Conservation (phyloP, 176 grass and related monocot species). For the Avena atlantica region DNA sequence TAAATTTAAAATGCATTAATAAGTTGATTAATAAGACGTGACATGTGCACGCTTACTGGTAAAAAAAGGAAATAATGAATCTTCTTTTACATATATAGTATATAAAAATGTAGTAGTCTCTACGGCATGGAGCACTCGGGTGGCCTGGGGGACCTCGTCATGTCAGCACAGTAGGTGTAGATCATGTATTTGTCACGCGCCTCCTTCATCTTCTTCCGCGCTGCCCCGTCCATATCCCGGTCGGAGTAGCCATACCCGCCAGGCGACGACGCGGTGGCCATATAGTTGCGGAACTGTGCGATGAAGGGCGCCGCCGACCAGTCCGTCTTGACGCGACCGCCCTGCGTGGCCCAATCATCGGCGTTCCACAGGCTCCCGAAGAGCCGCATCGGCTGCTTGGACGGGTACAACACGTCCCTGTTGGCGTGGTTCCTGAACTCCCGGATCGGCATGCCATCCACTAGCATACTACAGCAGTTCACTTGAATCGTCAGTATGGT, state of each 20-base stretch:
- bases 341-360: constrained; percentile 65
- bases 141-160: too few relatives aligned
- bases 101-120: too few relatives aligned
- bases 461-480: constrained; percentile 27
- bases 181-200: constrained; percentile 56
- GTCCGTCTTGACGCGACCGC: constrained; percentile 59
- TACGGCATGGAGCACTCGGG: too few relatives aligned
- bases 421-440: constrained; percentile 48
- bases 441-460: constrained; percentile 56
- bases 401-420: constrained; percentile 45
- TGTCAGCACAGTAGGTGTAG: constrained; percentile 58
- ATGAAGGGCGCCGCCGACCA: constrained; percentile 54
- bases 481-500: neutral
- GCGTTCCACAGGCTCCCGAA: constrained; percentile 61
- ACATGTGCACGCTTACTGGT: too few relatives aligned
- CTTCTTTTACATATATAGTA: too few relatives aligned
- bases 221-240: constrained; percentile 42
- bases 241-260: neutral
- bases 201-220: constrained; percentile 40
- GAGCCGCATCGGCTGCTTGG: constrained; percentile 49
- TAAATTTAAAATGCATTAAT: too few relatives aligned
- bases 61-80: too few relatives aligned
- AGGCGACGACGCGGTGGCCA: neutral
- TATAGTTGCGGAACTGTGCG: constrained; percentile 47
- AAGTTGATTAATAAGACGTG: too few relatives aligned